Percentiles rank a stretch among this genome's conserved stretches.
phyloP scores from a whole-genome alignment of 768 basidiomycete species.

The Pleurotus giganteus region DNA sequence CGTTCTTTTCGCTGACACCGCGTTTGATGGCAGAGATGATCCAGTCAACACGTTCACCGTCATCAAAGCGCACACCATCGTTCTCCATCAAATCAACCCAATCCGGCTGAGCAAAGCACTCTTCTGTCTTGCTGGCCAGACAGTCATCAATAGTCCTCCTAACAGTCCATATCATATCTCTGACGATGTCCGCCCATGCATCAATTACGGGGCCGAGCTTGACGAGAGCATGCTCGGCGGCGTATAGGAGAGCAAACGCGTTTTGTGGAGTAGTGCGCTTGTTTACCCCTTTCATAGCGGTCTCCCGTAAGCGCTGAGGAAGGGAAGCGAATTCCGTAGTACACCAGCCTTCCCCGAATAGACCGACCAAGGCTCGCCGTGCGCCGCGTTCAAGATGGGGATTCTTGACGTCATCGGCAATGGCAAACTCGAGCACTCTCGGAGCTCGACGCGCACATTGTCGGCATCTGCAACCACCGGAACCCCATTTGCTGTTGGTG shows the following conservation, averaged over 20 bases:
- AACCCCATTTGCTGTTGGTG: constrained; percentile 77
- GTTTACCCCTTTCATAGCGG: constrained; percentile 69
- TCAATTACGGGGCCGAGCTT: constrained; percentile 60
- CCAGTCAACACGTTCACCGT: constrained; percentile 75
- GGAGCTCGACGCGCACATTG: constrained; percentile 82
- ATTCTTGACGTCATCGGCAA: constrained; percentile 76
- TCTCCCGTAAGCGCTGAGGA: constrained; percentile 61
- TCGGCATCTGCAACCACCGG: constrained; percentile 79
- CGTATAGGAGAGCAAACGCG: constrained; percentile 65
- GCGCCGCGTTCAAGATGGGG: constrained; percentile 67
- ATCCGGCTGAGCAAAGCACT: constrained; percentile 64
- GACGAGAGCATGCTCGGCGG: constrained; percentile 57
- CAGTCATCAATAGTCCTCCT: constrained; percentile 63
- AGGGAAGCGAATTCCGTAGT: constrained; percentile 76
- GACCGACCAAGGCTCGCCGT: constrained; percentile 70
- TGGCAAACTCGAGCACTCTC: constrained; percentile 79
- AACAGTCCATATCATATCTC: constrained; percentile 65
- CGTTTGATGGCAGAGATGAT: constrained; percentile 65
- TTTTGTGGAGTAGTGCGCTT: constrained; percentile 68
- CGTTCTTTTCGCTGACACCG: constrained; percentile 63
- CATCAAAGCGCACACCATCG: constrained; percentile 73
- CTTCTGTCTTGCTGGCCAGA: constrained; percentile 55
- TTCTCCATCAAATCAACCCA: constrained; percentile 76
- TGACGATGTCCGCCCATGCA: constrained; percentile 65
- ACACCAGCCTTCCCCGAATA: constrained; percentile 91